Evolutionary conservation across 2,329 filamentous ascomycete species (phyloP), one percentile per base, ranked within the genome.

Genomic region (Cordyceps sp.): DNA sequence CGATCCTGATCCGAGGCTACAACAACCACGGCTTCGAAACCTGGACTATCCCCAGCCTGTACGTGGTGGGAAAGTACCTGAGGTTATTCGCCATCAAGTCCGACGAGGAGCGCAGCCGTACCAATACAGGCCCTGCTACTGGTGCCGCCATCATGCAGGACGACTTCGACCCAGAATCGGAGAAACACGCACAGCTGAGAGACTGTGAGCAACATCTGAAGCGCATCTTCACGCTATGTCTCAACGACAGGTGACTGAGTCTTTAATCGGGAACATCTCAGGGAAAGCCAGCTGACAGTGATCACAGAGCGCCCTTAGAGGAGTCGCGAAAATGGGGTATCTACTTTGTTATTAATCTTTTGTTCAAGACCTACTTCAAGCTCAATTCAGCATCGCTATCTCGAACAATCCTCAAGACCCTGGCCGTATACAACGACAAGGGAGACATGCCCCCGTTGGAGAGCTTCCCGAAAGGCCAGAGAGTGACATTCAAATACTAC

Each of bases 311-410:
- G 37, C 75, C 80, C 12, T 62, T 94, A 28, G 75, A 85, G 47
- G 80, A 93, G 45, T 94, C 88, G 8, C 75, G 90, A 33, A 98
- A 96, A 69, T 98, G 90, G 90, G 92, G 84, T 6, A 81, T 93
- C 30, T 98, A 98, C 60, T 86, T 85, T 53, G 78, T 88, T 41
- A 84, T 86, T 47, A 96, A 93, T 49, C 68, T 98, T 7, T 65
- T 94, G 12, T 98, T 98, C 71, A 96, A 96, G 58, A 96, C 86
- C 2, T 94, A 96, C 54, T 98, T 98, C 63, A 92, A 83, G 61
- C 64, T 96, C 39, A 93, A 93, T 57, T 82, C 80, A 22, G 78
- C 92, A 35, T 76, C 74, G n/a, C 63, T 96, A 15, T 93, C 78
- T 14, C 85, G 90, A 50, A 94, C 90, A 42, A 78, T 96, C 31